phyloP scores from a whole-genome alignment of 495 filamentous ascomycete genomes.

The Articulospora tetracladia region DNA sequence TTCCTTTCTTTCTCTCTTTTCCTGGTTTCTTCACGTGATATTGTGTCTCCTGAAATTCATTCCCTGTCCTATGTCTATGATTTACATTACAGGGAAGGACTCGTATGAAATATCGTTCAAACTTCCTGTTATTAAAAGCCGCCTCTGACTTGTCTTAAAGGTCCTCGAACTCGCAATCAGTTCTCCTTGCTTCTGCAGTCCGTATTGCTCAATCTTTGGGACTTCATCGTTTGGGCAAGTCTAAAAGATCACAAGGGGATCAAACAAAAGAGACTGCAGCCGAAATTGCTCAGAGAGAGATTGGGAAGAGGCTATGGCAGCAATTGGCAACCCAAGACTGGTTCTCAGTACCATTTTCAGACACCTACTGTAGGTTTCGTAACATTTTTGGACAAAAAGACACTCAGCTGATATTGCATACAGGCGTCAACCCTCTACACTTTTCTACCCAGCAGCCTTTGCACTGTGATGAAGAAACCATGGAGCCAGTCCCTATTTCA shows the following conservation, averaged over 20 bases:
- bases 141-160: too few relatives aligned
- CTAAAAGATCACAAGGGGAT: constrained; percentile 20
- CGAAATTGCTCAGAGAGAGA: constrained; percentile 29
- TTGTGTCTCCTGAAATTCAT: too few relatives aligned
- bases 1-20: background rate
- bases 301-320: constrained; percentile 40
- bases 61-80: too few relatives aligned
- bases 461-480: constrained; percentile 38
- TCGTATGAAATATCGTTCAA: background rate
- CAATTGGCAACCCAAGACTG: constrained; percentile 44
- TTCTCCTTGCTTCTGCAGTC: constrained; percentile 35
- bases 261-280: constrained; percentile 19
- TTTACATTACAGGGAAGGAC: background rate
- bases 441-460: constrained; percentile 35
- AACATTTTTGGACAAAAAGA: background rate
- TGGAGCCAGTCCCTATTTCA: constrained; percentile 30
- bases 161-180: constrained; percentile 38
- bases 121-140: too few relatives aligned
- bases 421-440: constrained; percentile 34
- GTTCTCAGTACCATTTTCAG: constrained; percentile 44
- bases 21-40: background rate
- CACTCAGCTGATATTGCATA: background rate
- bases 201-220: constrained; percentile 37
- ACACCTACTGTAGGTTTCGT: constrained; percentile 32
- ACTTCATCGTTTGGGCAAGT: constrained; percentile 25